A percentile compares a stretch with the other conserved stretches of the same genome.
Evolutionary conservation across 768 basidiomycete genomes (phyloP).

Genomic region (Suillus paluster): DNA sequence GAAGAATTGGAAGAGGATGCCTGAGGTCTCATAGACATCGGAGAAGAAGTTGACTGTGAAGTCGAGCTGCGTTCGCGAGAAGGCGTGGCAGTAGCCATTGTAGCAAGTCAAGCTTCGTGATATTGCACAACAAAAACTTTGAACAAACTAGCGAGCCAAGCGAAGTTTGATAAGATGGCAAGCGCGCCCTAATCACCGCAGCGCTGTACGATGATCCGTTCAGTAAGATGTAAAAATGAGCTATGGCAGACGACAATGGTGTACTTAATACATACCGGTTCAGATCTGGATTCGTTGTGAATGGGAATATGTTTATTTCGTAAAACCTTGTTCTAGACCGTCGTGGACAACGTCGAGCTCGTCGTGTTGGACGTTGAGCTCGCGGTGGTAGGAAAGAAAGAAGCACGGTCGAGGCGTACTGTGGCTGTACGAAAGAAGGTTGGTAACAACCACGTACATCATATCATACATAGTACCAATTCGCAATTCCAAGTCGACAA

Average conservation of each 20-base stretch:
- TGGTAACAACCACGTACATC: not conserved
- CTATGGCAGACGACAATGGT: not conserved
- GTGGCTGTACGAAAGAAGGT: constrained; percentile 1
- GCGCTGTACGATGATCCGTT: not conserved
- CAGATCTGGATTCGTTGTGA: no score
- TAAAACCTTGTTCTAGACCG: not conserved
- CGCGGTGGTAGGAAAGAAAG: constrained; percentile 1
- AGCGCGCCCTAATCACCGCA: not conserved
- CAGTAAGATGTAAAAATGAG: not conserved
- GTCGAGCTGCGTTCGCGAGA: constrained; percentile 29
- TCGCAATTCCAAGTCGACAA: not conserved
- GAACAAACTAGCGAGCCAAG: not conserved
- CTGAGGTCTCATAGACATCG: constrained; percentile 36
- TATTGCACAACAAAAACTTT: constrained; percentile 4
- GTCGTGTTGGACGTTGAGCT: not conserved
- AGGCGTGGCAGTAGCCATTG: constrained; percentile 14
- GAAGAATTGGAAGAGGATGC: constrained; percentile 35
- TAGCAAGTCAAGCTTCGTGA: not conserved
- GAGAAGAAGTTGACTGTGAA: constrained; percentile 26
- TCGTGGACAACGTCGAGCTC: constrained; percentile 1
- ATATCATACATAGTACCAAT: not conserved
- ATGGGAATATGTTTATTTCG: not conserved
- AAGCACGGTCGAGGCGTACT: not conserved
- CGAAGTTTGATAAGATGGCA: not conserved
- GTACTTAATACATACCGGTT: constrained; percentile 1